Evolutionary conservation across 2,329 filamentous ascomycete species (phyloP).

Genomic region (Lecanoromycetidae sp.): DNA sequence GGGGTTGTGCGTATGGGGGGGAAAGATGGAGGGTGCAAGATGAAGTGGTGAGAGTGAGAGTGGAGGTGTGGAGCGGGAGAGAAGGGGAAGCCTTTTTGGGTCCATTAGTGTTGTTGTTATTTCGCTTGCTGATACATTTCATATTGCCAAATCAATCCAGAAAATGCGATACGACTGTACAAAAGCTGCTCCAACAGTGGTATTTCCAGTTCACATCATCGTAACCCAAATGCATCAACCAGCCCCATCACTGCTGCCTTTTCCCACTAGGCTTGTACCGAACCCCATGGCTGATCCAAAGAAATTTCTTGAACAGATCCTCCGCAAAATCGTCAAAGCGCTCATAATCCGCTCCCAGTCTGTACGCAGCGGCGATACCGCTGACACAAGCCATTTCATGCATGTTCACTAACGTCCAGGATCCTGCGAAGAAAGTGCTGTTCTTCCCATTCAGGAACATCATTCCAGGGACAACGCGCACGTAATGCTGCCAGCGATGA

Average conservation of each 20-base stretch:
- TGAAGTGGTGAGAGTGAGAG: too few species aligned
- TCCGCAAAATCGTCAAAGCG: constrained; percentile 27
- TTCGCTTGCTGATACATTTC: too few species aligned
- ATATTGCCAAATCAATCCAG: too few species aligned
- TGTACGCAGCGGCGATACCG: constrained; percentile 58
- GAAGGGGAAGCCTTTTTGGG: too few species aligned
- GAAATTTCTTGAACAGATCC: constrained; percentile 38
- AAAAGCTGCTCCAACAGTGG: too few species aligned
- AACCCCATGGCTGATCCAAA: constrained; percentile 36
- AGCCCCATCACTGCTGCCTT: constrained; percentile 13
- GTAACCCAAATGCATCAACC: too few species aligned
- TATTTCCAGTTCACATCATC: too few species aligned
- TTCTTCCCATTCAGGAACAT: constrained; percentile 58
- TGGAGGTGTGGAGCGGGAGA: too few species aligned
- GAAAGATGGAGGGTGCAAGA: too few species aligned
- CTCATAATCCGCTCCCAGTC: constrained; percentile 51
- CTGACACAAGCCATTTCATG: constrained; percentile 60
- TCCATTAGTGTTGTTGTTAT: too few species aligned
- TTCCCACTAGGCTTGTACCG: constrained; percentile 26
- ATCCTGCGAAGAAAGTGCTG: constrained; percentile 50
- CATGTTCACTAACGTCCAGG: constrained; percentile 55
- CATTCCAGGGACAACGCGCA: constrained; percentile 55
- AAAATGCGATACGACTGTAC: too few species aligned
- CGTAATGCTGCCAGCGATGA: constrained; percentile 49
- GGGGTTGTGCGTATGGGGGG: too few species aligned